Base-by-base conservation (phyloP, 257 asterid species). In the Scutellaria minor region DNA sequence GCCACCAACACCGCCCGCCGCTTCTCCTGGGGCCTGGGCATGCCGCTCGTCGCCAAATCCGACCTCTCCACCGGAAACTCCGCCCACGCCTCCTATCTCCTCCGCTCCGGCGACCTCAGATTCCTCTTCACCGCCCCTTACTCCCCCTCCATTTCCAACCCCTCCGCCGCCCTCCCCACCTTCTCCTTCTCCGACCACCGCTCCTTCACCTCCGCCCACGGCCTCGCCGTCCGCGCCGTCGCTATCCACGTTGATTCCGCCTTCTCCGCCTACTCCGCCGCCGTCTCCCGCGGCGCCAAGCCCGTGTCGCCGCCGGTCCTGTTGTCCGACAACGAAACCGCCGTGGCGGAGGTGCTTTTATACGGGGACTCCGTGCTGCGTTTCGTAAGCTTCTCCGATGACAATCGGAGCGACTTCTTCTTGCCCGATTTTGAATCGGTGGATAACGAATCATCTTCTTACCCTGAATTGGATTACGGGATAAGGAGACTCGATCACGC, bases 51-150 rank as follows among this genome's bases (percentile, higher is more conserved):
- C 15, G 90, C 90, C 0, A 93, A 93, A 78, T 93, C 98, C 12
- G 97, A 93, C 70, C 93, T 93, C 50, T 93, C 98, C 74, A 90
- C 98, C 24, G 98, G 98, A 0, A 93, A 93, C 77, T 86, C 93
- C 7, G 85, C 78, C 68, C 98, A 93, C 77, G 96, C 98, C 22
- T 89, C 98, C 51, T 90, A 93, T 54, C 89, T 93, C 40, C 82
- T 93, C 71, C 96, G 92, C 76, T 82, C 94, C 57, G 97, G 94
- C 39, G 76, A 83, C 1, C 92, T 93, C 46, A 60, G 73, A 48
- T 80, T 93, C 73, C 82, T 93, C 22, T 93, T 93, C 85, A 87
- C 98, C 15, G 97, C 98, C 15, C 92, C 96, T 9, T 93, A 90
- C 76, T 91, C 97, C 20, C 73, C 86, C 5, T 72, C 89, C 6